Conservation (phyloP, 176 grass and related monocot species). For the Poa pratensis region DNA sequence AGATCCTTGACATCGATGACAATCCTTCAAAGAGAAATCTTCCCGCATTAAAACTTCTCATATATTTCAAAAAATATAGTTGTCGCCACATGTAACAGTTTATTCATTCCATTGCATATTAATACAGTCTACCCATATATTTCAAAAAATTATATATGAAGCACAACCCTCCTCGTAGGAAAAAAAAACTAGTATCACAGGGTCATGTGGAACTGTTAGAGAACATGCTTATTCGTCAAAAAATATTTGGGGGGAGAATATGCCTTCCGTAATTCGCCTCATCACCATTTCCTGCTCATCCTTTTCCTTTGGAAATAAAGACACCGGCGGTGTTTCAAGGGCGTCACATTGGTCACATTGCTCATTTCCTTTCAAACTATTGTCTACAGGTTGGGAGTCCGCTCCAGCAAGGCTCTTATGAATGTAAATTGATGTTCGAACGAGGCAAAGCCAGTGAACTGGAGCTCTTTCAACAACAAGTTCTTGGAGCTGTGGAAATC, state of each 20-base stretch:
- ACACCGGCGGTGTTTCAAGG: neutral
- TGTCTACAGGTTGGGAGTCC: neutral
- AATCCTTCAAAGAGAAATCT: too few relatives aligned
- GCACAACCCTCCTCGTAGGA: too few relatives aligned
- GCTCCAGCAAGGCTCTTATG: slow-evolving; percentile 29
- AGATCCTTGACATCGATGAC: too few relatives aligned
- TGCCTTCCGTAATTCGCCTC: neutral
- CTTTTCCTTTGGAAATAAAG: neutral
- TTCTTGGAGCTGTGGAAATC: neutral
- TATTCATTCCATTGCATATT: too few relatives aligned
- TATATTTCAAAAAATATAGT: too few relatives aligned
- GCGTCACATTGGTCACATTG: neutral
- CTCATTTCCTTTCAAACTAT: neutral
- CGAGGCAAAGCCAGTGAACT: slow-evolving; percentile 27
- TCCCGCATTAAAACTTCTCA: too few relatives aligned
- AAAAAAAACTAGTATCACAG: too few relatives aligned
- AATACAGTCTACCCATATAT: too few relatives aligned
- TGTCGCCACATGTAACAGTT: too few relatives aligned
- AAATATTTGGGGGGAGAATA: neutral
- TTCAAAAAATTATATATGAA: too few relatives aligned
- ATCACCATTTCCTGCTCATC: neutral
- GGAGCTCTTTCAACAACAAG: slow-evolving; percentile 9
- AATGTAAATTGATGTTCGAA: slow-evolving; percentile 22
- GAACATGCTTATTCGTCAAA: neutral
- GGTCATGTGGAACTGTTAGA: too few relatives aligned